Conservation (phyloP, 2,329 filamentous ascomycete species). For the Akanthomyces dipterigenus region DNA sequence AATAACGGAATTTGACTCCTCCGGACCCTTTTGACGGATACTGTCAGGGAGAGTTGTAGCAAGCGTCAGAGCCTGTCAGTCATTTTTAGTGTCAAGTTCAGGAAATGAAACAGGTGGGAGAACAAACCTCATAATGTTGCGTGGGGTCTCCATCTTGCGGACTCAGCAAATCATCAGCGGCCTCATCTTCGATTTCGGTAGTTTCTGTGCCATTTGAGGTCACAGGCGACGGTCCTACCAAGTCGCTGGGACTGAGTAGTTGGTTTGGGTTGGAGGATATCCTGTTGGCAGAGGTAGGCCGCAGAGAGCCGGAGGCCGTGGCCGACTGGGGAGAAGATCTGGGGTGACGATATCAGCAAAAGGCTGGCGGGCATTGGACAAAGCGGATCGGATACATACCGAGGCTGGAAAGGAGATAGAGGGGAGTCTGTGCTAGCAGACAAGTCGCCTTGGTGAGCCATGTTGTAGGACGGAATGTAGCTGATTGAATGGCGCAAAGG, state of each 20-base stretch:
- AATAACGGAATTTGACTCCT: slow-evolving; percentile 84
- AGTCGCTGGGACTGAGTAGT: slow-evolving; percentile 57
- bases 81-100: slow-evolving; percentile 13
- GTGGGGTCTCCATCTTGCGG: slow-evolving; percentile 15
- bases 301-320: slow-evolving; percentile 42
- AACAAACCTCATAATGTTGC: slow-evolving; percentile 32
- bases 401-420: slow-evolving; percentile 42
- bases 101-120: too few relatives aligned
- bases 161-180: slow-evolving; percentile 50
- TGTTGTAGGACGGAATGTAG: not conserved
- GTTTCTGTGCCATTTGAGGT: slow-evolving; percentile 78
- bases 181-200: slow-evolving; percentile 79
- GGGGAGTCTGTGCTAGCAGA: slow-evolving; percentile 1
- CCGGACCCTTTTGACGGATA: slow-evolving; percentile 54
- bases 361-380: not conserved
- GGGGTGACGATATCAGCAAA: not conserved
- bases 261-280: slow-evolving; percentile 47
- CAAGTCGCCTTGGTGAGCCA: slow-evolving; percentile 1
- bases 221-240: slow-evolving; percentile 75
- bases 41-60: slow-evolving; percentile 51
- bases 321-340: slow-evolving; percentile 31
- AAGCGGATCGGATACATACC: slow-evolving; percentile 34
- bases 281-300: slow-evolving; percentile 43
- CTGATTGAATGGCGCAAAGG: not conserved
- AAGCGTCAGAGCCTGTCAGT: slow-evolving; percentile 42